Evolutionary conservation across 1,139 yeast genomes (phyloP).

Genomic region (Pneumocystis oryctolagi): DNA sequence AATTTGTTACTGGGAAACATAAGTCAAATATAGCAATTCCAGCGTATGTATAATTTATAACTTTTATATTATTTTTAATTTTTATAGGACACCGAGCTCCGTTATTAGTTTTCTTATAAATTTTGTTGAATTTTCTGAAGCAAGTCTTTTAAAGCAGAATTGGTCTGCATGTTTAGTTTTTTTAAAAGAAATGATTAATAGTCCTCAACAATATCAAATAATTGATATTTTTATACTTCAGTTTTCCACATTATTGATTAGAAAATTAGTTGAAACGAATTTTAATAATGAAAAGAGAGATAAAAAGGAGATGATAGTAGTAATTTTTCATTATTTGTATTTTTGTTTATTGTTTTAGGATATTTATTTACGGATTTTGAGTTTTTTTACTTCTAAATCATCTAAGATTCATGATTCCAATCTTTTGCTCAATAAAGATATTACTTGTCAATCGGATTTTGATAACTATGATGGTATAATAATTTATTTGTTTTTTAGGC

Average conservation of each 20-base stretch:
- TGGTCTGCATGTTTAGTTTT: neutral
- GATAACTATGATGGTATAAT: neutral
- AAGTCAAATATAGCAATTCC: neutral
- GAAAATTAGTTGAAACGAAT: neutral
- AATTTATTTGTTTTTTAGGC: neutral
- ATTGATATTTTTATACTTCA: neutral
- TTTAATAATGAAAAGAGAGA: neutral
- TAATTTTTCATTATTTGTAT: neutral
- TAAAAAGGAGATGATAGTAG: neutral
- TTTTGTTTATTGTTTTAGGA: neutral
- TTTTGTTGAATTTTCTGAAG: neutral
- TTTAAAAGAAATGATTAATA: neutral
- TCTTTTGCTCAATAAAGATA: neutral
- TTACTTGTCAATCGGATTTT: neutral
- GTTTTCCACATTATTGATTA: neutral
- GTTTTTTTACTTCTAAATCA: neutral
- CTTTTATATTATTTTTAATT: neutral
- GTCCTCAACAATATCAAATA: neutral
- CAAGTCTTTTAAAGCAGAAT: neutral
- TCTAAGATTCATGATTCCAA: neutral
- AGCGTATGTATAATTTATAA: neutral
- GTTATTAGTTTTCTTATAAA: neutral
- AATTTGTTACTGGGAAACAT: neutral
- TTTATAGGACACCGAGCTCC: neutral
- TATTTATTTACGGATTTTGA: neutral